These are phyloP conservation scores for Vaccinium darrowii DNA, from an alignment of 148 eudicot genomes.

Conservation along the genomic window DNA sequence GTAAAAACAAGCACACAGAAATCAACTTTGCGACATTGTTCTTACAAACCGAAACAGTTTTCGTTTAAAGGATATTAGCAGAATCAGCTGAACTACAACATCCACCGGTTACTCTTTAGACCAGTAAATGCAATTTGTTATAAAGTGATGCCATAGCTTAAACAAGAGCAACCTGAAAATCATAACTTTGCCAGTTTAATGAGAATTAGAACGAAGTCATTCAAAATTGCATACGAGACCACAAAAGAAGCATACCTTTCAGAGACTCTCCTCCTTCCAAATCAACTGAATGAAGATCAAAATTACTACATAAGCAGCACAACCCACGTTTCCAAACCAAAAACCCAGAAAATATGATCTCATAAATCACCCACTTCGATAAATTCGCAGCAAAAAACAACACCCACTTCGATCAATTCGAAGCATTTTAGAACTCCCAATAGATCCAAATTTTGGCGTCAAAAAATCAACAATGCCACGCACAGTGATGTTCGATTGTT, in stretches of 20 bases:
- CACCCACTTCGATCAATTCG: neutral
- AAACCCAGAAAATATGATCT: neutral
- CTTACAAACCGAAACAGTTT: neutral
- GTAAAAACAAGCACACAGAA: neutral
- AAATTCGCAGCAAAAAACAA: neutral
- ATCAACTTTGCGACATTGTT: neutral
- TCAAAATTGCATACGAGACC: neutral
- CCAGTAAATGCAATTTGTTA: neutral
- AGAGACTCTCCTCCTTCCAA: neutral
- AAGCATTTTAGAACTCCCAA: neutral
- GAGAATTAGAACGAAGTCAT: neutral
- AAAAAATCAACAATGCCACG: neutral
- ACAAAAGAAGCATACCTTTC: neutral
- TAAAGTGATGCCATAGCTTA: neutral
- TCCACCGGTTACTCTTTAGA: neutral
- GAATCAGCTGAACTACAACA: neutral
- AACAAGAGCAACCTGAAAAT: neutral
- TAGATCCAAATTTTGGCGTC: conserved; percentile 10
- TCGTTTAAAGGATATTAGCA: neutral
- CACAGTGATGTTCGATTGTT: neutral
- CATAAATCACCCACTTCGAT: neutral
- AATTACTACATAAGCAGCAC: neutral
- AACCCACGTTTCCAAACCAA: conserved; percentile 13
- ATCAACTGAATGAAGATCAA: conserved; percentile 4
- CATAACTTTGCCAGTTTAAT: neutral